Evolutionary conservation across 805 yeast genomes (phyloP), one percentile per base, ranked within the genome.

Genomic region (Peterozyma xylosa): DNA sequence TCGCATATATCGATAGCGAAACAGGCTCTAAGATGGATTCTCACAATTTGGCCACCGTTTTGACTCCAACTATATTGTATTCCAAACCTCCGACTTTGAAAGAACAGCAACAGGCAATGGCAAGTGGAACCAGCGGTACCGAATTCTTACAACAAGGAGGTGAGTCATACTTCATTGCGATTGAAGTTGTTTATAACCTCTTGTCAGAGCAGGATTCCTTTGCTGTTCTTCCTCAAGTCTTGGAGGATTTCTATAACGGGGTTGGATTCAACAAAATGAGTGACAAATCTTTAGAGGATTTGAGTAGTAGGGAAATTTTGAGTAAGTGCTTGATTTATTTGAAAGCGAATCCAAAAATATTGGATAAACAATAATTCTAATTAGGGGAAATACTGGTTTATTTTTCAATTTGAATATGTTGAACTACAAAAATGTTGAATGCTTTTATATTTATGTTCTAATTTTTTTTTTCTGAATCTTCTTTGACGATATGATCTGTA

Each of bases 11-110:
- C 48, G 97, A 89, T 56, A 95, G 88, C 53, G 90, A 86, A 52
- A 77, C 80, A 17, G 75, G 75, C 0, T 88, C 97, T 3, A 93
- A 91, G 66, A 93, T 93, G 99, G 97, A 91, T 59, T 78, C 86
- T 32, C 96, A 89, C 58, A 93, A 93, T 60, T 71, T 93, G 50
- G 96, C 99, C 2, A 93, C 98, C 0, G 99, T 93, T 2, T 73
- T 93, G 41, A 86, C 97, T 0, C 99, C 99, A 1, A 93, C 90
- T 56, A 81, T 93, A 38, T 68, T 95, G 35, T 83, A 82, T 53
- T 63, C 82, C 1, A 74, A 73, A 48, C 77, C 73, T 11, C 54
- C 54, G 5, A 62, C 64, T 11, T 13, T 39, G n/a, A 36, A 43
- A 16, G 37, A 56, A 51, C 41, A 11, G 42, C 45, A 21, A 38